Percentiles rank a stretch among this genome's conserved stretches.
These are phyloP conservation scores for Termitomyces sp. DNA, from an alignment of 768 basidiomycete species.

Conservation along the genomic window DNA sequence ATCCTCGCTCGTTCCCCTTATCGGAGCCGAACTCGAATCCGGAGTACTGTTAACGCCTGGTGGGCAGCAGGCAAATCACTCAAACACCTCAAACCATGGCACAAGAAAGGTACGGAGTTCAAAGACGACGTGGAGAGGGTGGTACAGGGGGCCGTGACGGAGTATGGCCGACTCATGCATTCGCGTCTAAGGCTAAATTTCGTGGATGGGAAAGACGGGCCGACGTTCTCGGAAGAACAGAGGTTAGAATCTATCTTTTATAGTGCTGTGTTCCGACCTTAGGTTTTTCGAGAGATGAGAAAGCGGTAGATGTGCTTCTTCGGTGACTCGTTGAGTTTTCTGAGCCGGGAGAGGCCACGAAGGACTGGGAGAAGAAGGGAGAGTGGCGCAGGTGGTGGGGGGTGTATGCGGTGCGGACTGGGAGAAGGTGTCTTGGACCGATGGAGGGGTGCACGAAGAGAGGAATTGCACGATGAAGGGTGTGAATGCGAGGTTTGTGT, in stretches of 20 bases:
- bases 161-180: slow-evolving; percentile 70
- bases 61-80: slow-evolving; percentile 49
- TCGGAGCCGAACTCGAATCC: slow-evolving; percentile 75
- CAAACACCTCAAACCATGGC: neutral
- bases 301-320: slow-evolving; percentile 39
- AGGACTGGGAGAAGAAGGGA: slow-evolving; percentile 37
- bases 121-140: neutral
- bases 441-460: slow-evolving; percentile 43
- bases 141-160: slow-evolving; percentile 26
- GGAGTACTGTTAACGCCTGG: slow-evolving; percentile 46
- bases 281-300: neutral
- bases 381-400: slow-evolving; percentile 66
- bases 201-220: slow-evolving; percentile 55
- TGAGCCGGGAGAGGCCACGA: slow-evolving; percentile 27
- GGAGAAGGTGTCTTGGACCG: slow-evolving; percentile 35
- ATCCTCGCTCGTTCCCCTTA: slow-evolving; percentile 73
- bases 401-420: slow-evolving; percentile 56
- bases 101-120: neutral
- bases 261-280: slow-evolving; percentile 58
- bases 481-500: slow-evolving; percentile 87
- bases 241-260: too few species aligned
- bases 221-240: too few species aligned
- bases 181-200: slow-evolving; percentile 77
- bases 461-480: slow-evolving; percentile 47
- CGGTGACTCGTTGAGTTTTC: slow-evolving; percentile 39